These are phyloP conservation scores for Lotus japonicus DNA, from an alignment of 306 rosid genomes.

Conservation along the genomic window DNA sequence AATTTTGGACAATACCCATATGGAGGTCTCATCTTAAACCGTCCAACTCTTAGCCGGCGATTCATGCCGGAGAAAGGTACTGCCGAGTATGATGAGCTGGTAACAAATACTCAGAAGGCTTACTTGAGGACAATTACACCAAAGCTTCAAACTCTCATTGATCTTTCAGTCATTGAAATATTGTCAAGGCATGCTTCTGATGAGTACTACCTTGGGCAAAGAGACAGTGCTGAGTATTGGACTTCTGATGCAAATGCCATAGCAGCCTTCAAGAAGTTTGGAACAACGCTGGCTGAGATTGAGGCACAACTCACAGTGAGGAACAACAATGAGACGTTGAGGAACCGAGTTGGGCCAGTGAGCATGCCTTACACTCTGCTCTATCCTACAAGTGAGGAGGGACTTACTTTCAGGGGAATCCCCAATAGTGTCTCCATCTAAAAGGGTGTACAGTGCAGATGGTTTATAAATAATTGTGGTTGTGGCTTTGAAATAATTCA, in stretches of 20 bases:
- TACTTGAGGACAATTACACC: slow-evolving; percentile 52
- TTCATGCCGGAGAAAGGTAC: slow-evolving; percentile 48
- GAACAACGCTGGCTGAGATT: slow-evolving; percentile 31
- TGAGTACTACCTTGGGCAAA: slow-evolving; percentile 36
- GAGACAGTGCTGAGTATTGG: slow-evolving; percentile 25
- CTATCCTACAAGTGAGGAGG: slow-evolving; percentile 47
- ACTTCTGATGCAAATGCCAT: slow-evolving; percentile 3
- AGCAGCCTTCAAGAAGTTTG: slow-evolving; percentile 41
- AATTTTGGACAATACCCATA: slow-evolving; percentile 28
- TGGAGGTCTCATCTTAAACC: slow-evolving; percentile 37
- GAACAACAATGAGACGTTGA: slow-evolving; percentile 1
- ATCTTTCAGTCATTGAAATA: slow-evolving; percentile 41
- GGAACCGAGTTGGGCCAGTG: slow-evolving; percentile 42
- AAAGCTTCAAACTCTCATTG: slow-evolving; percentile 30
- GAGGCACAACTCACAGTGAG: not conserved
- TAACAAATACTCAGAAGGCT: slow-evolving; percentile 25
- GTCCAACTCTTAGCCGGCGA: slow-evolving; percentile 50
- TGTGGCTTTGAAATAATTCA: not conserved
- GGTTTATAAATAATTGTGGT: not conserved
- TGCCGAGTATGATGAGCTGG: slow-evolving; percentile 42
- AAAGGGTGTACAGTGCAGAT: not conserved
- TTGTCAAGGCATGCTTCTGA: slow-evolving; percentile 36
- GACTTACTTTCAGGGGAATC: slow-evolving; percentile 62
- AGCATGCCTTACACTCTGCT: slow-evolving; percentile 63
- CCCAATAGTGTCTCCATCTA: slow-evolving; percentile 63